Percentiles rank a stretch among this genome's conserved stretches.
These are phyloP conservation scores for Leccinum subtestaceum DNA, from an alignment of 768 basidiomycete species.

Conservation along the genomic window DNA sequence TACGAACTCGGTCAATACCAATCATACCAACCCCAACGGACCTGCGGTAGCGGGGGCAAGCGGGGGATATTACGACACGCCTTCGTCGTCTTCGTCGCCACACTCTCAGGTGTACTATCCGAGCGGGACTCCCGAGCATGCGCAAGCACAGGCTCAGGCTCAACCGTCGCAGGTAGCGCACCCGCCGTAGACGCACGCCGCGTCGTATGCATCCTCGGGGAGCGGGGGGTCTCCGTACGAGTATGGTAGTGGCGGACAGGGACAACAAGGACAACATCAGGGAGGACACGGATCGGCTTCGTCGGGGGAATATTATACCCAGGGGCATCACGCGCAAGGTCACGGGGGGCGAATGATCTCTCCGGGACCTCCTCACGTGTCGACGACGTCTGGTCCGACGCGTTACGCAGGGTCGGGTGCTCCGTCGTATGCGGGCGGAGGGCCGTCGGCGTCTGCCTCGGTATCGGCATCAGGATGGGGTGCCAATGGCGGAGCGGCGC, in stretches of 20 bases:
- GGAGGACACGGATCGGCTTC: conserved; percentile 18
- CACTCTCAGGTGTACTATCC: conserved; percentile 22
- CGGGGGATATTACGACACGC: conserved; percentile 27
- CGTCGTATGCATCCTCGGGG: conserved; percentile 23
- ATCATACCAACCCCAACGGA: conserved; percentile 4
- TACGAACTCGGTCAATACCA: conserved; percentile 15
- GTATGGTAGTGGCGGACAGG: conserved; percentile 19
- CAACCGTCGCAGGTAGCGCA: conserved; percentile 20
- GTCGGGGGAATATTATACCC: conserved; percentile 26
- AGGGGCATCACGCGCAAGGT: conserved; percentile 1
- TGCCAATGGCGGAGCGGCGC: conserved; percentile 8
- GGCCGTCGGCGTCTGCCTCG: conserved; percentile 12
- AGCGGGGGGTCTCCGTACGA: conserved; percentile 24
- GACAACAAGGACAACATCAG: conserved; percentile 2
- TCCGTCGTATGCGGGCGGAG: conserved; percentile 6
- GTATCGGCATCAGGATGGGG: conserved; percentile 17
- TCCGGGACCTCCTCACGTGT: conserved; percentile 14
- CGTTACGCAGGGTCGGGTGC: conserved; percentile 15
- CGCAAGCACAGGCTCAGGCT: conserved; percentile 9
- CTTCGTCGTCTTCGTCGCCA: conserved; percentile 20
- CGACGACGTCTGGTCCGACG: conserved; percentile 6
- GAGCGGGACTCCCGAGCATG: conserved; percentile 12
- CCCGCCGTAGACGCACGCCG: conserved; percentile 18
- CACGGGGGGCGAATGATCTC: conserved; percentile 20
- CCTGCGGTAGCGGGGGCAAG: conserved; percentile 8